A percentile compares a stretch with the other conserved stretches of the same genome.
These are phyloP conservation scores for Inosperma sp. DNA, from an alignment of 768 basidiomycete species.

Conservation along the genomic window DNA sequence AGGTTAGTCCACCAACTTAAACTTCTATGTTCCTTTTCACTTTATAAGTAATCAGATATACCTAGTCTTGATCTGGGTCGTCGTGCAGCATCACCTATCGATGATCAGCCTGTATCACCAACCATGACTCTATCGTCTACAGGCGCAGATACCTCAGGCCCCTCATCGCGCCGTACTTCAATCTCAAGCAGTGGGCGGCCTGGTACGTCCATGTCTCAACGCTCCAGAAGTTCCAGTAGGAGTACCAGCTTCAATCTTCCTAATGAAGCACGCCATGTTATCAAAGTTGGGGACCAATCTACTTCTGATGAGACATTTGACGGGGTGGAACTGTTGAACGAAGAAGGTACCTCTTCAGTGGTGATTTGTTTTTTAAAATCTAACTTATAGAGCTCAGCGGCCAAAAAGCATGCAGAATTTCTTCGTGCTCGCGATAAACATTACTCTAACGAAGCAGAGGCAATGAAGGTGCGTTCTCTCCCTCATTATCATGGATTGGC, in stretches of 20 bases:
- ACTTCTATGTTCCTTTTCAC: not conserved
- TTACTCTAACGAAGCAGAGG: conserved; percentile 88
- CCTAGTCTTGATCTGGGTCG: conserved; percentile 66
- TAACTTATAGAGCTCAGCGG: conserved; percentile 42
- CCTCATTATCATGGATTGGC: not conserved
- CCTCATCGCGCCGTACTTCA: conserved; percentile 71
- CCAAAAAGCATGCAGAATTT: conserved; percentile 78
- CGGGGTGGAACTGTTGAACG: conserved; percentile 76
- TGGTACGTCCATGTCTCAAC: conserved; percentile 46
- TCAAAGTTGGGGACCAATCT: conserved; percentile 52
- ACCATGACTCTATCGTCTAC: conserved; percentile 53
- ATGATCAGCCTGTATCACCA: conserved; percentile 25
- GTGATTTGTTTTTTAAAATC: not conserved
- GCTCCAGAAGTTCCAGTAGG: conserved; percentile 64
- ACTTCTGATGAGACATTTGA: conserved; percentile 66
- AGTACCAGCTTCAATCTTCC: conserved; percentile 84
- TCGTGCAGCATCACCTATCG: conserved; percentile 32
- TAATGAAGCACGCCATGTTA: conserved; percentile 57
- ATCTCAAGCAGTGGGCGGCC: conserved; percentile 62
- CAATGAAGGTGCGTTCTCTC: conserved; percentile 70
- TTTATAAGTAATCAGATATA: conserved; percentile 55
- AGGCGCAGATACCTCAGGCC: conserved; percentile 56
- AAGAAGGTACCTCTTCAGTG: conserved; percentile 58
- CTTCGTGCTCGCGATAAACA: conserved; percentile 76
- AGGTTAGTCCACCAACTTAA: conserved; percentile 43